phyloP scores from a whole-genome alignment of 495 filamentous ascomycete genomes.

The Penicillium subrubescens region DNA sequence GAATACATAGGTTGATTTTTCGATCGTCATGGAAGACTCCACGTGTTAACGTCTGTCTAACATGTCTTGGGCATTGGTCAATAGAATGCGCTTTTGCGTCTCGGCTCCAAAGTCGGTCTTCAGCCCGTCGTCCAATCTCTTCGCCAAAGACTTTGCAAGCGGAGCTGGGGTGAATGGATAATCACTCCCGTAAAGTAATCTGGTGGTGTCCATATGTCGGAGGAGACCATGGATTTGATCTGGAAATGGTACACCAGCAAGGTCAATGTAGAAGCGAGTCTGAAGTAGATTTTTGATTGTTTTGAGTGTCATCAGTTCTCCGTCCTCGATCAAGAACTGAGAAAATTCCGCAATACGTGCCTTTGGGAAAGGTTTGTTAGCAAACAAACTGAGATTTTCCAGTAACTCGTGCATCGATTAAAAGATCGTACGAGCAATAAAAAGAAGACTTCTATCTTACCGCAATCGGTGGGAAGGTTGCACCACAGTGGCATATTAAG shows the following conservation, averaged over 20 bases:
- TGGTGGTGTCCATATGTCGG: conserved; percentile 25
- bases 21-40: neutral
- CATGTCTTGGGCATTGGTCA: conserved; percentile 16
- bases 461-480: conserved; percentile 46
- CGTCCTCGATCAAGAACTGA: conserved; percentile 9
- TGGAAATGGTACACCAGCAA: conserved; percentile 54
- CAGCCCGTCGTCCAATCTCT: conserved; percentile 18
- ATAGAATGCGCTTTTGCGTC: neutral
- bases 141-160: conserved; percentile 7
- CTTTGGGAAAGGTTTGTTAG: neutral
- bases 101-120: conserved; percentile 9
- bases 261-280: conserved; percentile 50
- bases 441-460: neutral
- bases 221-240: conserved; percentile 42
- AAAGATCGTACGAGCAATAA: too few relatives aligned
- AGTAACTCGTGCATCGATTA: neutral
- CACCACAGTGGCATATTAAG: conserved; percentile 53
- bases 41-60: neutral
- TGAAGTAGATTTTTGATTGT: conserved; percentile 31
- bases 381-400: neutral
- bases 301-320: conserved; percentile 13
- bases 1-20: neutral
- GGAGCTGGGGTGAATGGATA: conserved; percentile 35
- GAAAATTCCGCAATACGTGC: conserved; percentile 44
- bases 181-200: conserved; percentile 53